phyloP scores from a whole-genome alignment of 345 rosid genomes.

The Erucastrum elatum region DNA sequence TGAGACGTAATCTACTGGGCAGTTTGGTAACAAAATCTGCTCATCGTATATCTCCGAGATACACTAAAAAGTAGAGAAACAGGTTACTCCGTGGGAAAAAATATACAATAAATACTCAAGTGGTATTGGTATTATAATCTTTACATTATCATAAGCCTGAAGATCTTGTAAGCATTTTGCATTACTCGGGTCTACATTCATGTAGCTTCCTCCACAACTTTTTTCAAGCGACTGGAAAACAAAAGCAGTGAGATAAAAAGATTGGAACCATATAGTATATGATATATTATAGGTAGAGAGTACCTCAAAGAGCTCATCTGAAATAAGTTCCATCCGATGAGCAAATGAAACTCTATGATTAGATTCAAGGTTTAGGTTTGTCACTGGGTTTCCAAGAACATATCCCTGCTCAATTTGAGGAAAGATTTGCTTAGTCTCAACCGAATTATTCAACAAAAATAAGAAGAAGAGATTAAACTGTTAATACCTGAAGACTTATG shows the following conservation, averaged over 20 bases:
- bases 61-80: slow-evolving; percentile 14
- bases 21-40: slow-evolving; percentile 33
- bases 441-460: background rate
- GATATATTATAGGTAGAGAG: too few relatives aligned
- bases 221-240: slow-evolving; percentile 24
- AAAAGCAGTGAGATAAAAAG: background rate
- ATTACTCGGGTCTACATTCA: slow-evolving; percentile 30
- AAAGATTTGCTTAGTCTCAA: background rate
- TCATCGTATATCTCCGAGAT: slow-evolving; percentile 20
- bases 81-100: background rate
- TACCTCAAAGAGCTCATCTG: slow-evolving; percentile 37
- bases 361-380: background rate
- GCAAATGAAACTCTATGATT: slow-evolving; percentile 4
- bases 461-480: background rate
- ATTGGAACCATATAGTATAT: background rate
- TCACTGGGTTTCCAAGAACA: slow-evolving; percentile 34
- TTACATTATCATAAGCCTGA: slow-evolving; percentile 16
- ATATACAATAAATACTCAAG: background rate
- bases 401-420: slow-evolving; percentile 29
- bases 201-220: slow-evolving; percentile 25
- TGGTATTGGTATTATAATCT: background rate
- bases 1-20: slow-evolving; percentile 12
- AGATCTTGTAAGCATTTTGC: slow-evolving; percentile 27
- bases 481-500: slow-evolving; percentile 59
- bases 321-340: slow-evolving; percentile 37